Evolutionary conservation across 129 eudicot species (phyloP), one percentile per base, ranked within the genome.

Genomic region (Calendula officinalis): DNA sequence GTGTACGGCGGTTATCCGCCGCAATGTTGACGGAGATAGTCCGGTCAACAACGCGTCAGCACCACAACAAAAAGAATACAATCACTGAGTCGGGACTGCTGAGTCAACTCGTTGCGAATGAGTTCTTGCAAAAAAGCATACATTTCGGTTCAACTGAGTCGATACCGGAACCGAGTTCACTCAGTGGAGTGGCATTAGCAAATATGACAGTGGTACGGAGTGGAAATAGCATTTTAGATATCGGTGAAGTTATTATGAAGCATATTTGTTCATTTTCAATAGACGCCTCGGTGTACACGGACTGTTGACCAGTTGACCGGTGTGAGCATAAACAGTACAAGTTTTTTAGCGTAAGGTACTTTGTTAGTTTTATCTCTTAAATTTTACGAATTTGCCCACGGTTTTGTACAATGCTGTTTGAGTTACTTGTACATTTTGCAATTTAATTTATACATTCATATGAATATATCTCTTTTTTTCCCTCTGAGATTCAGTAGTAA

Each of bases 21-120:
- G 83, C 91, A 8, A 82, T 89, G 79, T 27, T 88, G 57, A 85
- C 78, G 10, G 91, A 88, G 63, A 92, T 88, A 4, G 96, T 81
- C 4, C 69, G 95, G 4, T 70, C 71, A 7, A 65, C 75, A 32
- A 58, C 88, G 2, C 74, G 71, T 60, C 91, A 83, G 32, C 88
- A 72, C 73, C 81, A 80, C 17, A 83, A 77, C 69, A 92, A 83
- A 78, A 68, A 78, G 69, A 83, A 54, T 75, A 10, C 85, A 56
- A 73, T 92, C 3, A 66, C 83, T 6, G 98, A 92, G 82, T 85
- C 86, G 16, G 74, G 65, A 0, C 66, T 92, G 13, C 40, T 92
- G 72, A 92, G 76, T 74, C 91, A 88, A 75, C 89, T 92, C 72
- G 82, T 57, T 9, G 82, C 70, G 7, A 88, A 80, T 41, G 87